Evolutionary conservation across 2,329 filamentous ascomycete genomes (phyloP).

Genomic region (Penicillium sclerotigenum): DNA sequence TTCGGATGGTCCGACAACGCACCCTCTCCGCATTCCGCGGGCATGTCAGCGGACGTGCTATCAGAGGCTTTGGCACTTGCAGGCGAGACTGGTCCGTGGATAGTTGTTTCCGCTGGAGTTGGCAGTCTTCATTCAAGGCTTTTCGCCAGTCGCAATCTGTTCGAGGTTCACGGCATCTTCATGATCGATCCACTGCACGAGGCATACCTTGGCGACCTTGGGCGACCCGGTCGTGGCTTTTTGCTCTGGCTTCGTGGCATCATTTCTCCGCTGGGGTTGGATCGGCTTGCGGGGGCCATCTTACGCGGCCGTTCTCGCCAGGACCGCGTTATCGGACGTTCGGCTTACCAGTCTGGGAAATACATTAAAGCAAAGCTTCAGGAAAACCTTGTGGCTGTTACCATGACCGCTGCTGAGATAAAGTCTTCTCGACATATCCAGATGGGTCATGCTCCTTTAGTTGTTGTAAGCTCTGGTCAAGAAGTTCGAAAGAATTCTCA

Average conservation of each 20-base stretch:
- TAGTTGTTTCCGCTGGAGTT: conserved; percentile 80
- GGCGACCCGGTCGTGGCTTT: conserved; percentile 69
- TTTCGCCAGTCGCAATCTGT: conserved; percentile 78
- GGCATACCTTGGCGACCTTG: conserved; percentile 68
- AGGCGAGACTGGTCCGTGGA: conserved; percentile 83
- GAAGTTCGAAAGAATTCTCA: conserved; percentile 62
- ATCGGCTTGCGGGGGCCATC: conserved; percentile 74
- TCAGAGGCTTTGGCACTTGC: conserved; percentile 78
- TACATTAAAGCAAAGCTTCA: conserved; percentile 88
- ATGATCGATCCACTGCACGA: conserved; percentile 89
- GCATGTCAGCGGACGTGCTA: conserved; percentile 85
- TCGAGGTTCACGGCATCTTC: conserved; percentile 72
- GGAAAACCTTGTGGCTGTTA: conserved; percentile 82
- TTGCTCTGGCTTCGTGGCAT: conserved; percentile 81
- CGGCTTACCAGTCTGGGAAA: conserved; percentile 75
- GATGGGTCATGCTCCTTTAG: conserved; percentile 68
- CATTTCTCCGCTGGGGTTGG: conserved; percentile 80
- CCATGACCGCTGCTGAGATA: conserved; percentile 80
- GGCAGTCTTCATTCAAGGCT: conserved; percentile 88
- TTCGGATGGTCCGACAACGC: conserved; percentile 87
- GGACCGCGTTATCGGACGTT: conserved; percentile 80
- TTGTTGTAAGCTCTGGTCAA: conserved; percentile 77
- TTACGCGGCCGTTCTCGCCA: conserved; percentile 75
- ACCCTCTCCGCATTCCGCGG: conserved; percentile 86
- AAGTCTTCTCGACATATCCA: conserved; percentile 76